Base-by-base conservation (phyloP, 179 eudicot genomes). In the Corrigiola litoralis region DNA sequence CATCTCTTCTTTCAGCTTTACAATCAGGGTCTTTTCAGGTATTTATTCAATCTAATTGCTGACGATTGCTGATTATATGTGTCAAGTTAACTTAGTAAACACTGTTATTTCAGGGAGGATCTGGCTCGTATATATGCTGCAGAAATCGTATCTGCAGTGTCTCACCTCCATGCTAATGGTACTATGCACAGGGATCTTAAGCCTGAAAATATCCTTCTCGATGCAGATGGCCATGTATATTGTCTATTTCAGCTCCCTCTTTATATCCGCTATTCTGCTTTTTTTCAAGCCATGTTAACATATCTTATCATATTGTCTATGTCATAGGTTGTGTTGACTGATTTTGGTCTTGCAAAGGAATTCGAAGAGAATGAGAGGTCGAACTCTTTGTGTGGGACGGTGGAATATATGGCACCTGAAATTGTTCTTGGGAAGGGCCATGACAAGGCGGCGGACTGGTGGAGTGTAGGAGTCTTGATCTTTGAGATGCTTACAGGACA, bases 401-500 rank as follows among this genome's bases (percentile, higher is more conserved):
- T 82, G 27, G 98, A 92, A 67, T 92, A 89, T 65, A 92, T 92
- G 98, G 80, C 98, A 36, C 98, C 96, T 48, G 98, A 89, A 84
- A 89, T 89, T 71, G 47, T 92, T 75, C 80, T 82, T 33, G 96
- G 95, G 56, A 92, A 87, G 78, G 96, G 96, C 49, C 96, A 92
- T 65, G 88, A 92, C 63, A 87, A 87, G 79, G 92, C 89, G 69
- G 96, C 96, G 8, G 96, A 91, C 70, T 89, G 97, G 97, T 91
- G 97, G 97, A 91, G 97, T 72, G 86, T 91, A 49, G 96, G 98
- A 56, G 70, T 92, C 61, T 73, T 89, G 45, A 69, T 89, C 70
- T 89, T 81, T 72, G 97, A 91, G 85, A 89, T 91, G 97, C 87
- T 91, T 46, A 86, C 97, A 36, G 97, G 98, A 31, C 81, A 87